A percentile compares a stretch with the other conserved stretches of the same genome.
Evolutionary conservation across 345 rosid species (phyloP).

Genomic region (Clausena lansium): DNA sequence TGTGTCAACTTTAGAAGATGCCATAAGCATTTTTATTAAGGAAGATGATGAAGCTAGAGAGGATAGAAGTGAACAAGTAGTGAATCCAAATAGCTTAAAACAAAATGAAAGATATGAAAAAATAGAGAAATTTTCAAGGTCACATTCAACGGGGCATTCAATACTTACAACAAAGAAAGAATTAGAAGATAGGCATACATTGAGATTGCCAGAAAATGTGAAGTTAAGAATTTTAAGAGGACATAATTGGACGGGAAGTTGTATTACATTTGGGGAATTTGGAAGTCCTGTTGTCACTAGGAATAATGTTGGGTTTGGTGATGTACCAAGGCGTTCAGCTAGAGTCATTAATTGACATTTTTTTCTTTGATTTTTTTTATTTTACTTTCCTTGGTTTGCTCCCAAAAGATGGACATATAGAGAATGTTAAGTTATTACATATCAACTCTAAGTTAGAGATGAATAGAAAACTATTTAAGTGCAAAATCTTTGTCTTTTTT

Average conservation of each 20-base stretch:
- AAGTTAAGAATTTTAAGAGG: slow-evolving; percentile 46
- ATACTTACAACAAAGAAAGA: slow-evolving; percentile 35
- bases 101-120: slow-evolving; percentile 4
- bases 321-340: slow-evolving; percentile 3
- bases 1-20: slow-evolving; percentile 18
- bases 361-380: neutral
- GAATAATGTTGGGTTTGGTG: slow-evolving; percentile 9
- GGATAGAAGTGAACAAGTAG: slow-evolving; percentile 16
- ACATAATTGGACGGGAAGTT: slow-evolving; percentile 52
- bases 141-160: slow-evolving; percentile 82
- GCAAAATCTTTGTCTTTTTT: neutral
- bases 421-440: neutral
- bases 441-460: neutral
- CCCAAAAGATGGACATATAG: neutral
- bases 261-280: slow-evolving; percentile 57
- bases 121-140: slow-evolving; percentile 47
- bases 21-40: slow-evolving; percentile 33
- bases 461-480: neutral
- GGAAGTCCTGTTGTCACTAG: slow-evolving; percentile 6
- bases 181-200: slow-evolving; percentile 49
- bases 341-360: slow-evolving; percentile 1
- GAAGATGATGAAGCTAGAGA: slow-evolving; percentile 30
- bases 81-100: neutral
- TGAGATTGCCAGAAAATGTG: slow-evolving; percentile 58
- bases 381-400: neutral